Evolutionary conservation across 1,284 basidiomycete species (phyloP).

Genomic region (Marasmius sp.): DNA sequence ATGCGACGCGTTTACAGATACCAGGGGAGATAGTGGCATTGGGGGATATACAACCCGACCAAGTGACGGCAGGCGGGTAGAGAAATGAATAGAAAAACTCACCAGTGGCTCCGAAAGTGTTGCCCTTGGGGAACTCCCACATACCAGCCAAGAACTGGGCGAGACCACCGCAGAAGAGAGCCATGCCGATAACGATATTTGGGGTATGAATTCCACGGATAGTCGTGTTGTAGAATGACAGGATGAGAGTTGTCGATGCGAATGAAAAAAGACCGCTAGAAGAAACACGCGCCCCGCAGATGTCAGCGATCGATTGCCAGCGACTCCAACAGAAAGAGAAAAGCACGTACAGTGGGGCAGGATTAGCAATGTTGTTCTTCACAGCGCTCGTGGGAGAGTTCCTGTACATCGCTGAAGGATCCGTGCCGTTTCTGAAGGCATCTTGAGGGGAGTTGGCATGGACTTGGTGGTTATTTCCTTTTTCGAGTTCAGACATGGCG

Average conservation of each 20-base stretch:
- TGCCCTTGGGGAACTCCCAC: slow-evolving; percentile 82
- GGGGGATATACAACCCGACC: neutral
- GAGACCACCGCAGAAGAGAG: slow-evolving; percentile 81
- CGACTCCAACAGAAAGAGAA: neutral
- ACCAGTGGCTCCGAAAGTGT: slow-evolving; percentile 71
- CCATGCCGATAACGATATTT: slow-evolving; percentile 86
- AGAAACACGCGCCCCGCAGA: neutral
- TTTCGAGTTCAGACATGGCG: slow-evolving; percentile 13
- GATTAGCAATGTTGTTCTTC: slow-evolving; percentile 45
- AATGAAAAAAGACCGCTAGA: slow-evolving; percentile 65
- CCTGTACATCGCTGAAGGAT: slow-evolving; percentile 2
- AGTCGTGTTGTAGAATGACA: slow-evolving; percentile 65
- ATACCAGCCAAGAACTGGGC: slow-evolving; percentile 75
- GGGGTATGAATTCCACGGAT: slow-evolving; percentile 51
- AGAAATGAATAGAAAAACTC: slow-evolving; percentile 24
- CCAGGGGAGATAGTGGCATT: neutral
- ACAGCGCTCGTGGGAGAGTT: slow-evolving; percentile 5
- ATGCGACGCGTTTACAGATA: neutral
- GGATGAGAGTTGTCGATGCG: slow-evolving; percentile 71
- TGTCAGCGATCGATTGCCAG: neutral
- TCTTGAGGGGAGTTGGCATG: slow-evolving; percentile 3
- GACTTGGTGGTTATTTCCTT: slow-evolving; percentile 5
- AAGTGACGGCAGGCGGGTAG: too few relatives aligned
- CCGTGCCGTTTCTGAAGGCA: neutral
- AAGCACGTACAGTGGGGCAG: slow-evolving; percentile 47